Conservation (phyloP, 2,329 filamentous ascomycete species). For the Penicillium sp. region DNA sequence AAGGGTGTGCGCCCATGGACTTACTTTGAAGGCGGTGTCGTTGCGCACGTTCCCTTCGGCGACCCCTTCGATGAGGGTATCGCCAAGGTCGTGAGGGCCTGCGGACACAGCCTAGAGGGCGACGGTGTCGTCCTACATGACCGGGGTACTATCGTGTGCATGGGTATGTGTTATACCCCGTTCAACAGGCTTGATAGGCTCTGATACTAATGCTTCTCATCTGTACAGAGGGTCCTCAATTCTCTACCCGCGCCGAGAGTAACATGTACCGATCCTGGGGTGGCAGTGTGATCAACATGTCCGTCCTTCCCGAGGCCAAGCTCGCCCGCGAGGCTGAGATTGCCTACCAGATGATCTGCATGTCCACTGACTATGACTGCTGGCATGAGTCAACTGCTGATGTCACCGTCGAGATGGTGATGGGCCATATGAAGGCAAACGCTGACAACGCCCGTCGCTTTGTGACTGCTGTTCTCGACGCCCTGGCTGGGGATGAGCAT, state of each 20-base stretch:
- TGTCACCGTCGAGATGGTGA: conserved; percentile 95
- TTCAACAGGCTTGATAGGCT: neutral
- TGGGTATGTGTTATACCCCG: conserved; percentile 66
- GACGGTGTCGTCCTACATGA: conserved; percentile 83
- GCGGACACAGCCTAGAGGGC: conserved; percentile 73
- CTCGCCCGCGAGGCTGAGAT: conserved; percentile 94
- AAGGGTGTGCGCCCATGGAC: conserved; percentile 93
- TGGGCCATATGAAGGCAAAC: conserved; percentile 94
- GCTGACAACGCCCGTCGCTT: conserved; percentile 80
- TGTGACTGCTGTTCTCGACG: conserved; percentile 81
- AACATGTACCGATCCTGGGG: conserved; percentile 94
- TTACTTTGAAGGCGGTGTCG: conserved; percentile 79
- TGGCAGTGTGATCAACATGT: conserved; percentile 98
- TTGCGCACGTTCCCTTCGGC: conserved; percentile 91
- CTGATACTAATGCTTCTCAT: neutral
- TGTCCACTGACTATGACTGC: conserved; percentile 99
- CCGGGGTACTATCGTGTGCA: conserved; percentile 82
- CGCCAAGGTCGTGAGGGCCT: conserved; percentile 71
- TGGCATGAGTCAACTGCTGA: conserved; percentile 77
- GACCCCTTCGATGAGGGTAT: conserved; percentile 86
- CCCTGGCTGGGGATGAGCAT: conserved; percentile 75
- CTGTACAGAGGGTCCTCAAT: conserved; percentile 82
- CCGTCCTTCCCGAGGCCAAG: conserved; percentile 89
- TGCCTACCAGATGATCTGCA: conserved; percentile 97
- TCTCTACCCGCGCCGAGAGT: conserved; percentile 92